Percentiles rank a stretch among this genome's conserved stretches.
Conservation (phyloP, 805 yeast genomes). For the Maudiozyma pseudohumilis region DNA sequence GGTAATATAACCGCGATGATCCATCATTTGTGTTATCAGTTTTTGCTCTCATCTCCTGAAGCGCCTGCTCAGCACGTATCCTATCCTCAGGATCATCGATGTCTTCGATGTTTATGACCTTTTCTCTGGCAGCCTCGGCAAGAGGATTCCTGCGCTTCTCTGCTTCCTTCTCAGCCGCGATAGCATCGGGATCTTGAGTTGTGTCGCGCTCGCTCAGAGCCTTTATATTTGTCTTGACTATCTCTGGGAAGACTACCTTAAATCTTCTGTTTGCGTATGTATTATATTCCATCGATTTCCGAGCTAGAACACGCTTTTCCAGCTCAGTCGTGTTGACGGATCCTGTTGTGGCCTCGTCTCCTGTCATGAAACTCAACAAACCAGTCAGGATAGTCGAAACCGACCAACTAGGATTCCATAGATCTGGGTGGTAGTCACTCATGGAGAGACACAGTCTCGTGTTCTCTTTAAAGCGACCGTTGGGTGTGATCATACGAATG, state of each 20-base stretch:
- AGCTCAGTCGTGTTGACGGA: slow-evolving; percentile 56
- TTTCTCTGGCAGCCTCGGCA: slow-evolving; percentile 25
- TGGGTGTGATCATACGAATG: slow-evolving; percentile 81
- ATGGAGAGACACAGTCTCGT: slow-evolving; percentile 80
- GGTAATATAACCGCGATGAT: slow-evolving; percentile 14
- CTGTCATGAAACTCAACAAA: slow-evolving; percentile 83
- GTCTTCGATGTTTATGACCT: slow-evolving; percentile 29
- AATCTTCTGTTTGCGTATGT: slow-evolving; percentile 48
- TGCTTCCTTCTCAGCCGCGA: neutral
- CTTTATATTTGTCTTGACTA: slow-evolving; percentile 30
- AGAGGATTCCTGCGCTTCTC: slow-evolving; percentile 14
- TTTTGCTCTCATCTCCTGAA: slow-evolving; percentile 11
- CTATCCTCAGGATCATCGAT: slow-evolving; percentile 62
- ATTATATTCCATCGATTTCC: slow-evolving; percentile 52
- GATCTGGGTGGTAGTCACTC: slow-evolving; percentile 89
- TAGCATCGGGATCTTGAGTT: slow-evolving; percentile 2
- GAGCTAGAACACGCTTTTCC: slow-evolving; percentile 48
- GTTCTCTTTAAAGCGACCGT: slow-evolving; percentile 75
- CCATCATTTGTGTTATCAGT: slow-evolving; percentile 8
- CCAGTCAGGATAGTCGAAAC: slow-evolving; percentile 85
- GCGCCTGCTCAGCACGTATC: slow-evolving; percentile 37
- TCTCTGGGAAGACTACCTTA: slow-evolving; percentile 57
- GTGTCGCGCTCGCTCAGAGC: slow-evolving; percentile 11
- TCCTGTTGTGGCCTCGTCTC: slow-evolving; percentile 78
- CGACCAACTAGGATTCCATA: slow-evolving; percentile 96